Conservation (phyloP, 306 rosid genomes). For the Corylus avellana region DNA sequence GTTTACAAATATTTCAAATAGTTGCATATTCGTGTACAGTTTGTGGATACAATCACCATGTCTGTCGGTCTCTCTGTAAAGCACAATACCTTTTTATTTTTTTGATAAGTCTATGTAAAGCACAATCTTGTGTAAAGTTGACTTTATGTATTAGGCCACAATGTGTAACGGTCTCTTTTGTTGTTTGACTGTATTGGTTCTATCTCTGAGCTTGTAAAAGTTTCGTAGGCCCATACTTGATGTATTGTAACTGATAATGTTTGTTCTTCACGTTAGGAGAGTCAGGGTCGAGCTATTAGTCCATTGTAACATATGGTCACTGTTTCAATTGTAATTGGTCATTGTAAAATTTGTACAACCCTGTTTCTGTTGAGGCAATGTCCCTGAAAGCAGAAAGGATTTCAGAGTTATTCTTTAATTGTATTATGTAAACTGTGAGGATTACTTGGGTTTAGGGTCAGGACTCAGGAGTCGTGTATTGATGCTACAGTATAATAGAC, state of each 20-base stretch:
- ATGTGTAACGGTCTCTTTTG: slow-evolving; percentile 25
- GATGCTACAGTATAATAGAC: slow-evolving; percentile 6
- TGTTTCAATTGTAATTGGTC: slow-evolving; percentile 24
- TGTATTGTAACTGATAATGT: slow-evolving; percentile 19
- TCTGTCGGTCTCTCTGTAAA: slow-evolving; percentile 18
- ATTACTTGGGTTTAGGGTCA: slow-evolving; percentile 17
- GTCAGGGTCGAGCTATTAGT: slow-evolving; percentile 1
- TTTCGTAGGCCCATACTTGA: slow-evolving; percentile 6
- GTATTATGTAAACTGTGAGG: background rate
- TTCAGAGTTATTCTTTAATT: background rate
- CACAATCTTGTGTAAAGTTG: slow-evolving; percentile 12
- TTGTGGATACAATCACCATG: background rate
- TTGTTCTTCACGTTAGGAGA: slow-evolving; percentile 19
- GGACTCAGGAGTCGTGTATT: background rate
- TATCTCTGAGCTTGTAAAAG: slow-evolving; percentile 23
- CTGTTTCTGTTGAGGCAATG: slow-evolving; percentile 19
- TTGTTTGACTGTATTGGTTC: slow-evolving; percentile 16
- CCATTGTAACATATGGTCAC: slow-evolving; percentile 3
- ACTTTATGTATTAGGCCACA: slow-evolving; percentile 25
- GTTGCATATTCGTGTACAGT: background rate
- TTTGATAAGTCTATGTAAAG: slow-evolving; percentile 15
- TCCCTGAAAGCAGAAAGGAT: slow-evolving; percentile 15
- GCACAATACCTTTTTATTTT: background rate
- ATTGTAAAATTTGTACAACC: slow-evolving; percentile 7
- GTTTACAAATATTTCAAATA: background rate